Base-by-base conservation (phyloP, 1,284 basidiomycete genomes). In the Macrocystidia cucumis region DNA sequence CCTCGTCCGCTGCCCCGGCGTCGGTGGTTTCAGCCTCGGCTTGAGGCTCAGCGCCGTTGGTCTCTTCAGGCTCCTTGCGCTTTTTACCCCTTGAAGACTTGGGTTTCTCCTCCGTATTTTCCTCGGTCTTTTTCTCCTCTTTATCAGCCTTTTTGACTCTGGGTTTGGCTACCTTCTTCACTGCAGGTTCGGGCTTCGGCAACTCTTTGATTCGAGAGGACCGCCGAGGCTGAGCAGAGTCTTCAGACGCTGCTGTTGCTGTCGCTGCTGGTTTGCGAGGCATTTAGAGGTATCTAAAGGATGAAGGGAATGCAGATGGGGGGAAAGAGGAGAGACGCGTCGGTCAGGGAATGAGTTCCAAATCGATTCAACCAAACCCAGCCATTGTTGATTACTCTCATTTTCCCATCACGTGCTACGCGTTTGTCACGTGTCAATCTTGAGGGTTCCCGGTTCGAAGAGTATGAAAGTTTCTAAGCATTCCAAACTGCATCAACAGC, bases 241-340 rank as follows among this genome's bases (percentile, higher is more conserved):
- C 56, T 29, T 52, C 43, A 26, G 62, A 60, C 24, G 53, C 51
- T 11, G 63, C 58, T 20, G 59, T 46, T 25, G 62, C 37, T 6
- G 72, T 67, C 29, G 77, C 67, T n/a, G n/a, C n/a, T n/a, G n/a
- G n/a, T 72, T 82, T 84, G 51, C 79, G 76, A 46, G 81, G 78
- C 81, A 84, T 84, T 37, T 29, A 8, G 7, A 16, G 14, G 7
- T 9, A 29, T 29, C 9, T n/a, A 29, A 29, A 29, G 28, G 28
- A 14, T 8, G 28, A 14, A 8, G 14, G 9, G 28, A 8, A 9
- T 9, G 17, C 9, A 29, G 28, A 29, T 25, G n/a, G 23, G 23
- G 17, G 17, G 16, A 8, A 17, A 9, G 28, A 29, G 16, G 8
- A 9, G 7, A 17, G 28, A 9, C 28, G 9, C 28, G 28, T 9